phyloP scores from a whole-genome alignment of 306 rosid species.

The Nissolia schottii region DNA sequence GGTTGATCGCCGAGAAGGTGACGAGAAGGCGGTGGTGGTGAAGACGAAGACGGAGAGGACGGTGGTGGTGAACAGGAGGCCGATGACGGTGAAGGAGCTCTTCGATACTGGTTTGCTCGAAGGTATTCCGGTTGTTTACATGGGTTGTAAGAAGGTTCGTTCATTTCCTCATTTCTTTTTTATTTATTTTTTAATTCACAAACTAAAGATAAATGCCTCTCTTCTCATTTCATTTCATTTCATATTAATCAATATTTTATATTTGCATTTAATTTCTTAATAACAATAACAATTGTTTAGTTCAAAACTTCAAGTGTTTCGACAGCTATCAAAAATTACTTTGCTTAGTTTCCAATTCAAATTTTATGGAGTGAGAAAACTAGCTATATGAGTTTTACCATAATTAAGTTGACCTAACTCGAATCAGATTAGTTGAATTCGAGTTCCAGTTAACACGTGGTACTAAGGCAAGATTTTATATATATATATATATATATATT shows the following conservation, averaged over 20 bases:
- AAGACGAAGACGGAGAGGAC: constrained; percentile 47
- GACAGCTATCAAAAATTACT: too few species aligned
- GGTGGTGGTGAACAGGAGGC: constrained; percentile 51
- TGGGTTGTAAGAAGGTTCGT: constrained; percentile 82
- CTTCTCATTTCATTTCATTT: too few species aligned
- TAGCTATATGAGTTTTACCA: too few species aligned
- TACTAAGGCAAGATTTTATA: too few species aligned
- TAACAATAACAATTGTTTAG: too few species aligned
- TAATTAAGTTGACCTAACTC: not conserved
- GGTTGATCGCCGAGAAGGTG: constrained; percentile 25
- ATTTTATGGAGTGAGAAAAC: not conserved
- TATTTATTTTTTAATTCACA: too few species aligned
- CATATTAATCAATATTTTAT: too few species aligned
- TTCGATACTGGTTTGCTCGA: constrained; percentile 91
- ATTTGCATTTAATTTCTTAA: too few species aligned
- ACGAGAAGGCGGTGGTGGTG: constrained; percentile 42
- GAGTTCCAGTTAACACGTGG: not conserved
- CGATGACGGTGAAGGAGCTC: constrained; percentile 75
- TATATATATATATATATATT: too few species aligned
- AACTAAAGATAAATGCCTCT: too few species aligned
- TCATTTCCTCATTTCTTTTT: not conserved
- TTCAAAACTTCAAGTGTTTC: too few species aligned
- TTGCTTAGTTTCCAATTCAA: not conserved
- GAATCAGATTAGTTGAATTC: not conserved
- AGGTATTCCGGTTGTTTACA: constrained; percentile 83